Percentiles rank a stretch among this genome's conserved stretches.
These are phyloP conservation scores for Sphaerosporella brunnea DNA, from an alignment of 495 filamentous ascomycete species.

Conservation along the genomic window DNA sequence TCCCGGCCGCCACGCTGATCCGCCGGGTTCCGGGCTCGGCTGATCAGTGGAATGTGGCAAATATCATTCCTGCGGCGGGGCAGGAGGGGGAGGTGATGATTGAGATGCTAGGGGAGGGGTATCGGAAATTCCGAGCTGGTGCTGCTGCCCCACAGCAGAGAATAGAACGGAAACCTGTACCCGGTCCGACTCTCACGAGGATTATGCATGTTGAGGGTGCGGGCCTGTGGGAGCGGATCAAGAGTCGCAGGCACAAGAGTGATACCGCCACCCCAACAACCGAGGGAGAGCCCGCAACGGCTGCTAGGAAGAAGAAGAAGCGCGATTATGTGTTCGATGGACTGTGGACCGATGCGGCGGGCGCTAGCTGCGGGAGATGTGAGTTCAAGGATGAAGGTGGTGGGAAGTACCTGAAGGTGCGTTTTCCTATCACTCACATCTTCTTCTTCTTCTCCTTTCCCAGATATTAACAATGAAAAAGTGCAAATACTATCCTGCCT, in stretches of 20 bases:
- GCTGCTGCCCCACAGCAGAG: conserved; percentile 8
- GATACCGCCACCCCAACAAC: not conserved
- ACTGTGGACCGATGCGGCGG: conserved; percentile 9
- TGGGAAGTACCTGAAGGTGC: conserved; percentile 22
- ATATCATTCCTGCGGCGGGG: not conserved
- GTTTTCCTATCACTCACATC: not conserved
- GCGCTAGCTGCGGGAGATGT: conserved; percentile 15
- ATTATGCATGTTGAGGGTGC: conserved; percentile 20
- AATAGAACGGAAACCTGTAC: conserved; percentile 8
- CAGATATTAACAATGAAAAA: no score
- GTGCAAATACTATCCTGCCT: conserved; percentile 23
- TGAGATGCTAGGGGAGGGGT: conserved; percentile 44
- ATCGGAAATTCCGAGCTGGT: conserved; percentile 36
- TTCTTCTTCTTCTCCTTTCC: no score
- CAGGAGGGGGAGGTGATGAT: conserved; percentile 32
- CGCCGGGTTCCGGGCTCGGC: conserved; percentile 65
- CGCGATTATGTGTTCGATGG: conserved; percentile 21
- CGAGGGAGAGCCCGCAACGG: not conserved
- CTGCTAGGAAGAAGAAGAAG: conserved; percentile 17
- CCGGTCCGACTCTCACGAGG: conserved; percentile 9
- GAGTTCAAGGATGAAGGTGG: conserved; percentile 22
- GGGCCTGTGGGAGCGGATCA: conserved; percentile 20
- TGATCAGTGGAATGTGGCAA: conserved; percentile 65
- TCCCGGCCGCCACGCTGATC: conserved; percentile 64
- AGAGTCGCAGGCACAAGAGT: conserved; percentile 8